Evolutionary conservation across 2,329 filamentous ascomycete genomes (phyloP), one percentile per base, ranked within the genome.

Genomic region (Rhynchosporium graminicola): DNA sequence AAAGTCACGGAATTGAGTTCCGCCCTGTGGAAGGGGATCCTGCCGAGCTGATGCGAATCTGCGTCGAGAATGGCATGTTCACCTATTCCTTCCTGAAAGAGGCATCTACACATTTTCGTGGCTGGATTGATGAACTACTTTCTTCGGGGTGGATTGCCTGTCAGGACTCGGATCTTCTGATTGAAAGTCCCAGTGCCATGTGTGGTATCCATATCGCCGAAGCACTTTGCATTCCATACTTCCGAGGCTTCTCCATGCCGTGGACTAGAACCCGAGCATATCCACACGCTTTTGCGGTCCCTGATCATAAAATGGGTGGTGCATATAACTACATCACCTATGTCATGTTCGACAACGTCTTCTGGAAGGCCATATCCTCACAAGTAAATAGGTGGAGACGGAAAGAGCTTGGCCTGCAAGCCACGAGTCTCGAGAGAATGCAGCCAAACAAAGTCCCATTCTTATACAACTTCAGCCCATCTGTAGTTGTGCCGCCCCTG

Each of bases 381-480:
- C 95, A 98, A 75, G 85, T 99, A 73, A 99, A 99, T 76, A 83
- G 87, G 59, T 99, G 95, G 95, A 87, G 95, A 66, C 92, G 91
- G 74, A 89, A 87, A 67, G 84, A 88, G 29, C 82, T 99, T 4
- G 85, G 87, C 0, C 79, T 99, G 33, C 90, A 88, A 57, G 88
- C 87, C 66, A 99, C 95, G 1, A 91, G 80, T 62, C 79, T 97
- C 48, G 90, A 95, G 74, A 96, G 93, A 78, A 86, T 99, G 85
- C 92, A 97, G 77, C 88, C 91, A 2, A 97, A 97, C 79, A 96
- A 96, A 75, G 92, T 97, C n/a, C 95, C 95, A 0, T 99, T 99
- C 76, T 77, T 99, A 51, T 99, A 99, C 80, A 98, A 97, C 77
- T 98, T 97, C 75, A 96, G 91, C 61, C 92, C 93, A 0, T 90